phyloP scores from a whole-genome alignment of 2,329 filamentous ascomycete genomes.

The Alternaria solani region DNA sequence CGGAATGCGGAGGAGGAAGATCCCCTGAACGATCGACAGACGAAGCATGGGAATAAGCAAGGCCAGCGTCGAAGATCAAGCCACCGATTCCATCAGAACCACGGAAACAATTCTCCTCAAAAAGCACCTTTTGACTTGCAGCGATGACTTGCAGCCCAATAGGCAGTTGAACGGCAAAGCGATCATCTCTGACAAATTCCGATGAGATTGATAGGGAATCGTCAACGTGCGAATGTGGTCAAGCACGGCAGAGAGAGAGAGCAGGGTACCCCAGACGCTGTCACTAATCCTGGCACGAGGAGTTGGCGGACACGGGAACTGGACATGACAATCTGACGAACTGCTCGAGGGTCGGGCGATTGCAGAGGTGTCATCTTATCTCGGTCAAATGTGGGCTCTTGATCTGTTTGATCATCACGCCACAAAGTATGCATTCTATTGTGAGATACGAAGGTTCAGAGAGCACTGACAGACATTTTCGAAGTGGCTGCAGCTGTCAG shows the following conservation, averaged over 20 bases:
- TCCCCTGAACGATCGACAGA: slow-evolving; percentile 10
- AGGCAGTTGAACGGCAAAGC: background rate
- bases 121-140: background rate
- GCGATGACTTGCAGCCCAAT: background rate
- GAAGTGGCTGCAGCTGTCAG: slow-evolving; percentile 10
- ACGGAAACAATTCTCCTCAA: slow-evolving; percentile 7
- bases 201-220: background rate
- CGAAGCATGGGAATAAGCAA: slow-evolving; percentile 16
- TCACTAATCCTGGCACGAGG: slow-evolving; percentile 13
- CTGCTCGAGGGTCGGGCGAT: slow-evolving; percentile 20
- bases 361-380: slow-evolving; percentile 12
- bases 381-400: slow-evolving; percentile 11
- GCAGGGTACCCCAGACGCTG: slow-evolving; percentile 23
- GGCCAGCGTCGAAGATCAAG: background rate
- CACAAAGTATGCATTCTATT: background rate
- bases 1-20: slow-evolving; percentile 9
- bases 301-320: slow-evolving; percentile 14
- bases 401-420: slow-evolving; percentile 1
- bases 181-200: background rate
- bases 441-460: background rate
- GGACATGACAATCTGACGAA: slow-evolving; percentile 17
- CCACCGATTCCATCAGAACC: background rate
- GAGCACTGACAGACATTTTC: slow-evolving; percentile 3
- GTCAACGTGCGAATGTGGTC: background rate
- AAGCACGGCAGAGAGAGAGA: slow-evolving; percentile 11